Evolutionary conservation across 169 alveolate genomes (phyloP).

Genomic region (Plasmodium cynomolgi): DNA sequence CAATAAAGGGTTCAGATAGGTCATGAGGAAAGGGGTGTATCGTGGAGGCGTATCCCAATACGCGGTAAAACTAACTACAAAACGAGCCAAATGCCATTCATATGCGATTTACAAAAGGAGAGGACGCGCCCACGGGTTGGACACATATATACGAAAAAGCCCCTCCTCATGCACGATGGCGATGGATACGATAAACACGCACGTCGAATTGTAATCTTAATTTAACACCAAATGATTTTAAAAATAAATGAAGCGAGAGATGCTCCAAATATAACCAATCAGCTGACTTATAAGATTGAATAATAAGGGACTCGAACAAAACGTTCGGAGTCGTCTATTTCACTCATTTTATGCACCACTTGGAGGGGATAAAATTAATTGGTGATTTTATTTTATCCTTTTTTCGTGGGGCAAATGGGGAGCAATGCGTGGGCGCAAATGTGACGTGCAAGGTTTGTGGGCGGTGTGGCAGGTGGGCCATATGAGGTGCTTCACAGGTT

Average conservation of each 20-base stretch:
- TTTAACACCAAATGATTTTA: constrained; percentile 67
- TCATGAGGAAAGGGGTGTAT: background rate
- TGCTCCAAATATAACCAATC: constrained; percentile 34
- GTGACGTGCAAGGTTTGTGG: background rate
- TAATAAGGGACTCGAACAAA: constrained; percentile 48
- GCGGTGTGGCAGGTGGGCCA: background rate
- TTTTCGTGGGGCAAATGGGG: constrained; percentile 45
- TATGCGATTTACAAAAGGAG: background rate
- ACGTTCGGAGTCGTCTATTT: constrained; percentile 43
- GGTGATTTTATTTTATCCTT: background rate
- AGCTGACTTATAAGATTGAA: constrained; percentile 66
- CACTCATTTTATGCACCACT: constrained; percentile 56
- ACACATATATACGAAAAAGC: background rate
- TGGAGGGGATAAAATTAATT: constrained; percentile 26
- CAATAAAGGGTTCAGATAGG: background rate
- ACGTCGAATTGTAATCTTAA: constrained; percentile 17
- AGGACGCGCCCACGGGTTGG: background rate
- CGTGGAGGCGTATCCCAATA: background rate
- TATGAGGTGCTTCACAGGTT: background rate
- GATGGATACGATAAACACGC: background rate
- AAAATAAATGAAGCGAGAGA: constrained; percentile 9
- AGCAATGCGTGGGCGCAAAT: background rate
- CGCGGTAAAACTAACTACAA: background rate
- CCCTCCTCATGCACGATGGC: background rate
- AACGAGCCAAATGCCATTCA: background rate